phyloP scores from a whole-genome alignment of 768 basidiomycete species.

The Hygrocybe punicea region DNA sequence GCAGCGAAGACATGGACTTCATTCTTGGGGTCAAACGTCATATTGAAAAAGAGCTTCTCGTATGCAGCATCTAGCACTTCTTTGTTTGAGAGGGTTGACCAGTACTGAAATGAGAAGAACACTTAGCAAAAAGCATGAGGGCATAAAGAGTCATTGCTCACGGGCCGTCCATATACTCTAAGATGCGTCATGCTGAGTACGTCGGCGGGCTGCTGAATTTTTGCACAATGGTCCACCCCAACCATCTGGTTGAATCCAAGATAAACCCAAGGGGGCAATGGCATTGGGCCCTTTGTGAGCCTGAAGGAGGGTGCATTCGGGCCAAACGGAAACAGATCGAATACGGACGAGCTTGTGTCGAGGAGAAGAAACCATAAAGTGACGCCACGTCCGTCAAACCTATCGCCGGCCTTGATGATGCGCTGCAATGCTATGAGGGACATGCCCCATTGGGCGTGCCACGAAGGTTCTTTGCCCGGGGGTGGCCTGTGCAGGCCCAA shows the following conservation, averaged over 20 bases:
- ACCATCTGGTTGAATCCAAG: conserved; percentile 6
- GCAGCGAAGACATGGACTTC: neutral
- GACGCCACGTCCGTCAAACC: neutral
- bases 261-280: conserved; percentile 4
- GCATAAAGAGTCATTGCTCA: neutral
- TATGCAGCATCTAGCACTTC: neutral
- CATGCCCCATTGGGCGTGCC: no score
- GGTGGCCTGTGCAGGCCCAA: neutral
- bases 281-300: neutral
- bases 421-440: conserved; percentile 3
- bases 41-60: neutral
- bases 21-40: neutral
- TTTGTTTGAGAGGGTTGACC: neutral
- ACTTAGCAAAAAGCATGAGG: neutral
- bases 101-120: neutral
- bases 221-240: neutral
- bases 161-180: conserved; percentile 6
- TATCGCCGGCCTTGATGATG: conserved; percentile 5
- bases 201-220: neutral
- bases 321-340: neutral
- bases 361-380: conserved; percentile 4
- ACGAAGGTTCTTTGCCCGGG: no score
- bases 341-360: conserved; percentile 1
- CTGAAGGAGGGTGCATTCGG: neutral
- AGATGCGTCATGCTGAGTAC: conserved; percentile 3